A percentile compares a stretch with the other conserved stretches of the same genome.
Conservation (phyloP, 2,329 filamentous ascomycete species). For the Colletotrichum sp. region DNA sequence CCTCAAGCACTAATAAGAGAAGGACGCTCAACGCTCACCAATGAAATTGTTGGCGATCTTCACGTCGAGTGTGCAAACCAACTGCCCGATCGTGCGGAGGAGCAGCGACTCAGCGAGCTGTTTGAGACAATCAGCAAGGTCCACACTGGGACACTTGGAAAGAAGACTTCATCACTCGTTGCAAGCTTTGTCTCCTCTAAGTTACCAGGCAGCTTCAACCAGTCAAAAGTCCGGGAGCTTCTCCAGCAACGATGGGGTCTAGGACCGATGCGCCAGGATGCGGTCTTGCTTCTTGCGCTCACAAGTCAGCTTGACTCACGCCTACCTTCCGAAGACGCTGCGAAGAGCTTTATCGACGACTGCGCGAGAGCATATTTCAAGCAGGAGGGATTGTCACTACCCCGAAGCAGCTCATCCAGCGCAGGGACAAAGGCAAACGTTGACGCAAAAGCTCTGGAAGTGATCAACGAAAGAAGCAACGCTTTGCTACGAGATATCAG, state of each 20-base stretch:
- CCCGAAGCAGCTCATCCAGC: neutral
- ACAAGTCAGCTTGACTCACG: conserved; percentile 80
- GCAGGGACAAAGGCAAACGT: conserved; percentile 71
- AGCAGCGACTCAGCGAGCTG: conserved; percentile 87
- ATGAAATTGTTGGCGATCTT: conserved; percentile 96
- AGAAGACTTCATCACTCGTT: conserved; percentile 90
- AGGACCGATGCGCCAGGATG: conserved; percentile 84
- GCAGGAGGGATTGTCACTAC: neutral
- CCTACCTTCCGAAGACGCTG: neutral
- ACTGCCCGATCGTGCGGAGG: conserved; percentile 96
- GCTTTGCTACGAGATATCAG: neutral
- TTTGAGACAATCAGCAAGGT: conserved; percentile 59
- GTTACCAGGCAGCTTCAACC: conserved; percentile 99
- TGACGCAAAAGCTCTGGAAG: conserved; percentile 88
- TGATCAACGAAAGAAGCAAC: conserved; percentile 52
- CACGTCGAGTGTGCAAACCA: conserved; percentile 94
- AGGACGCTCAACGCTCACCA: conserved; percentile 98
- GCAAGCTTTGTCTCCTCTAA: conserved; percentile 96
- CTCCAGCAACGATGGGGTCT: conserved; percentile 93
- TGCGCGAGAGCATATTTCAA: neutral
- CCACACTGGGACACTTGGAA: conserved; percentile 91
- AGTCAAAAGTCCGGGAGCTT: conserved; percentile 92
- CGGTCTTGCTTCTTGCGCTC: conserved; percentile 83
- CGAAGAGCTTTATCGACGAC: neutral
- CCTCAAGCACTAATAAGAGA: neutral